Percentiles rank a stretch among this genome's conserved stretches.
Evolutionary conservation across 208 protist species (phyloP).

Genomic region (Polymyxa betae): DNA sequence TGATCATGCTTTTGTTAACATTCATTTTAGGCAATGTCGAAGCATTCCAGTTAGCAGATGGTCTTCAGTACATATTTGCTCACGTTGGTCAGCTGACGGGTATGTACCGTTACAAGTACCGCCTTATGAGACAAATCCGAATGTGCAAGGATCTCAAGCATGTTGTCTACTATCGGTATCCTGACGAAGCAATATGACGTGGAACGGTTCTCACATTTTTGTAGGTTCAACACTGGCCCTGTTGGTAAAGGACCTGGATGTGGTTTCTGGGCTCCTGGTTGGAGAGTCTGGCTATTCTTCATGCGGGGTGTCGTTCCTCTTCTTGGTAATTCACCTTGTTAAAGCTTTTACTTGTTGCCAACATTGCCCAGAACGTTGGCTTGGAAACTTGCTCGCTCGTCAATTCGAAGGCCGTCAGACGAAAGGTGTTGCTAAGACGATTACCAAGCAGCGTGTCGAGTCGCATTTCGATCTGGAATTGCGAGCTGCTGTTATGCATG

Average conservation of each 20-base stretch:
- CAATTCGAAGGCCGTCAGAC: constrained; percentile 97
- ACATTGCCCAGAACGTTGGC: constrained; percentile 88
- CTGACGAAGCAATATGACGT: constrained; percentile 72
- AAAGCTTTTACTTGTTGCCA: not conserved
- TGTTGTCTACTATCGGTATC: constrained; percentile 96
- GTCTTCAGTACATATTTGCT: constrained; percentile 98
- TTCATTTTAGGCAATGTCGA: constrained; percentile 99
- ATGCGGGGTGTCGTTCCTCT: constrained; percentile 98
- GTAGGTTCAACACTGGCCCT: constrained; percentile 93
- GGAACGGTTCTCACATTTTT: not conserved
- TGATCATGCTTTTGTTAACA: too few relatives aligned
- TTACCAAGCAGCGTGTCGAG: constrained; percentile 99
- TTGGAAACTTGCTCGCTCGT: constrained; percentile 97
- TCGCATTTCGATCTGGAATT: constrained; percentile 99
- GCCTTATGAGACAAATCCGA: constrained; percentile 98
- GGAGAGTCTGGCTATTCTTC: constrained; percentile 99
- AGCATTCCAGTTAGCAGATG: constrained; percentile 98
- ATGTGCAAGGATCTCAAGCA: constrained; percentile 99
- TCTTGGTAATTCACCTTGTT: constrained; percentile 69
- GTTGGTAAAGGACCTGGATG: constrained; percentile 95
- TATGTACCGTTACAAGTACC: constrained; percentile 99
- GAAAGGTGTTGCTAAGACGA: constrained; percentile 92
- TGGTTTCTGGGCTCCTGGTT: constrained; percentile 99
- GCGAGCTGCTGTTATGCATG: constrained; percentile 96
- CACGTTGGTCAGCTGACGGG: constrained; percentile 99